phyloP scores from a whole-genome alignment of 495 filamentous ascomycete species.

The Xylaria intraflava region DNA sequence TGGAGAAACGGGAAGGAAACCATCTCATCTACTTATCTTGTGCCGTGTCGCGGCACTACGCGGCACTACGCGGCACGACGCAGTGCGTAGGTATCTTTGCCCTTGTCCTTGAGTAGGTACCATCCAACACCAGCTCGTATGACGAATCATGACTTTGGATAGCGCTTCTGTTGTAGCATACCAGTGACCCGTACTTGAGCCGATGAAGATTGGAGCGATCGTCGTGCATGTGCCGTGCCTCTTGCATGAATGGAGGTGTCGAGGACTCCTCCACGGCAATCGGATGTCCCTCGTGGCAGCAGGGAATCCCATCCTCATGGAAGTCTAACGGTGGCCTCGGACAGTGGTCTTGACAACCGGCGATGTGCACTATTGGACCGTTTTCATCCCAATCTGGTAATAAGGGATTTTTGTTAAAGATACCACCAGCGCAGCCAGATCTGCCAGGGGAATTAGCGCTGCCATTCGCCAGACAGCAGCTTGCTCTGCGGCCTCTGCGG shows the following conservation, averaged over 20 bases:
- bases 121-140: neutral
- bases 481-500: neutral
- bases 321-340: neutral
- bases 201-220: neutral
- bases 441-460: conserved; percentile 6
- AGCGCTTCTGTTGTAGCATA: neutral
- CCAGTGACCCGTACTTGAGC: neutral
- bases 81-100: too few species aligned
- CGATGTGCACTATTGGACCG: neutral
- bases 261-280: neutral
- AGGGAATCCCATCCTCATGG: conserved; percentile 2
- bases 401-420: conserved; percentile 11
- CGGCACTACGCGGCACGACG: too few species aligned
- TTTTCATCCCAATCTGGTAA: conserved; percentile 2
- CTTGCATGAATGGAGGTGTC: neutral
- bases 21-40: neutral
- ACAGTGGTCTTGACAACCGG: neutral
- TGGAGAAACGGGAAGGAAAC: neutral
- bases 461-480: conserved; percentile 4
- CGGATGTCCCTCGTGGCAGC: conserved; percentile 11
- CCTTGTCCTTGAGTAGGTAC: too few species aligned
- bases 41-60: neutral
- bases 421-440: neutral
- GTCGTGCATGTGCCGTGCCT: neutral
- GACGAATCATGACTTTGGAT: neutral